Conservation (phyloP, 345 rosid species). For the Pistacia vera region DNA sequence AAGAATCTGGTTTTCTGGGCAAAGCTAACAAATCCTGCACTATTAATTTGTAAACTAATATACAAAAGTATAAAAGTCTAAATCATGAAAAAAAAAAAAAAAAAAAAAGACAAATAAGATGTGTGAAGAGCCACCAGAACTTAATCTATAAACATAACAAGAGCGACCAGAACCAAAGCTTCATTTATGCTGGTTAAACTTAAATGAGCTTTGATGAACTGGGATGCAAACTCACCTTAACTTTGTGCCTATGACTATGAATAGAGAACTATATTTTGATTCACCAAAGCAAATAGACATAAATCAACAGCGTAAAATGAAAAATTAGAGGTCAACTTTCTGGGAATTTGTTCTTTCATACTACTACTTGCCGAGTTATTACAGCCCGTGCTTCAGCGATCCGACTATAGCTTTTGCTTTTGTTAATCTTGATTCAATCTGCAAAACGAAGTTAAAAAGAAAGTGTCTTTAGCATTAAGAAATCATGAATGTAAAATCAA, state of each 20-base stretch:
- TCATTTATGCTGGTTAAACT: slow-evolving; percentile 4
- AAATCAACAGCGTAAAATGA: slow-evolving; percentile 15
- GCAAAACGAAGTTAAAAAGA: slow-evolving; percentile 11
- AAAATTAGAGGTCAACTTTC: slow-evolving; percentile 19
- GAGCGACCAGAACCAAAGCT: slow-evolving; percentile 6
- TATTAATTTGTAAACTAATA: slow-evolving; percentile 1
- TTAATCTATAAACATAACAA: neutral
- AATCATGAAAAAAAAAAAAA: neutral
- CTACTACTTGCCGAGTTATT: slow-evolving; percentile 26
- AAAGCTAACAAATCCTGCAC: neutral
- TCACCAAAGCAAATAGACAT: neutral
- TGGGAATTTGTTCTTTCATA: neutral
- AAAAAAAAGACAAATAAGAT: neutral
- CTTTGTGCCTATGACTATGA: neutral
- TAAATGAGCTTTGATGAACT: slow-evolving; percentile 13
- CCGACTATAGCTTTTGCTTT: slow-evolving; percentile 8
- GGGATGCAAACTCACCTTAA: slow-evolving; percentile 6
- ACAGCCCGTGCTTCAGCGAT: slow-evolving; percentile 17
- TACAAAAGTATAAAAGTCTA: neutral
- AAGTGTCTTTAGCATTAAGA: neutral
- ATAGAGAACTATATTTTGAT: neutral
- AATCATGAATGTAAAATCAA: too few relatives aligned
- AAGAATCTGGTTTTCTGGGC: neutral
- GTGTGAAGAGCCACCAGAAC: neutral
- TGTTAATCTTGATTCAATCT: slow-evolving; percentile 14